Evolutionary conservation across 2,329 filamentous ascomycete species (phyloP).

Genomic region (Cordyceps pruinosa): DNA sequence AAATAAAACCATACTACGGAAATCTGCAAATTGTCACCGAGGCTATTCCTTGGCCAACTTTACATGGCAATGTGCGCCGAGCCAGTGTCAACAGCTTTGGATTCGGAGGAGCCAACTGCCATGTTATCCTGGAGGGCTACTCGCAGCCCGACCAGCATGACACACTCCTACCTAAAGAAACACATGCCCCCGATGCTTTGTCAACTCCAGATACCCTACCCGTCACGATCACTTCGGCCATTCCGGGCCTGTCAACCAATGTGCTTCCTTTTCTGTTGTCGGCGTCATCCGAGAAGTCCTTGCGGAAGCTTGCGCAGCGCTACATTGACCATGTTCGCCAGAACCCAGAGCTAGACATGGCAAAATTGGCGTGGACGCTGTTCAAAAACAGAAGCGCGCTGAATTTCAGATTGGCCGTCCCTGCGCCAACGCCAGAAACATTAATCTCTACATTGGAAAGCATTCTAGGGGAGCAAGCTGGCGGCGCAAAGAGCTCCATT

Average conservation of each 20-base stretch:
- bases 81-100: slow-evolving; percentile 22
- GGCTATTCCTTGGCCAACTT: slow-evolving; percentile 15
- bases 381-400: background rate
- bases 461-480: background rate
- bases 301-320: background rate
- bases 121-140: slow-evolving; percentile 19
- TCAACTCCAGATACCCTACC: background rate
- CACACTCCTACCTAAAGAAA: background rate
- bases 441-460: background rate
- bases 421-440: background rate
- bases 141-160: background rate
- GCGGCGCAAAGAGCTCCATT: background rate
- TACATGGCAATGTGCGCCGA: background rate
- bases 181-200: background rate
- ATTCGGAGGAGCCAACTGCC: slow-evolving; percentile 22
- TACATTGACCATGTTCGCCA: background rate
- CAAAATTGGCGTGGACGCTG: background rate
- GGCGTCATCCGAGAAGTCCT: slow-evolving; percentile 8
- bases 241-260: background rate
- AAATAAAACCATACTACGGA: slow-evolving; percentile 16
- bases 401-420: background rate
- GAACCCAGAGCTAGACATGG: background rate
- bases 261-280: slow-evolving; percentile 18
- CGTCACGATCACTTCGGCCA: background rate
- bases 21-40: slow-evolving; percentile 15